A percentile compares a stretch with the other conserved stretches of the same genome.
Conservation (phyloP, 2,329 filamentous ascomycete species). For the Clathrospora elynae region DNA sequence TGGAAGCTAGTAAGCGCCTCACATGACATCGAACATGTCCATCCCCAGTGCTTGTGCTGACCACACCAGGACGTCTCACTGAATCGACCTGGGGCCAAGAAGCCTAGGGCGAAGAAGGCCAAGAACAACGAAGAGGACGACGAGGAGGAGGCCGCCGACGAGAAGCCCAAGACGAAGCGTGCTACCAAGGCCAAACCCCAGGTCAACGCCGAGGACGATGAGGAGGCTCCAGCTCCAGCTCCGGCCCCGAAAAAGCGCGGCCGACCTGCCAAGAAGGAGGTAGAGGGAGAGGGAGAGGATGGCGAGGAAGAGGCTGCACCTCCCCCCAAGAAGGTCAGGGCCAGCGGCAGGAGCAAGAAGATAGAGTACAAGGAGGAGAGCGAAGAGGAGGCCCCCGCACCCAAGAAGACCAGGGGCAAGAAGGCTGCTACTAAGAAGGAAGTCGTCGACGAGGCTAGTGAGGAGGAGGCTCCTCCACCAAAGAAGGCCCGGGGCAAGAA, state of each 20-base stretch:
- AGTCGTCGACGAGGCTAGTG: constrained; percentile 11
- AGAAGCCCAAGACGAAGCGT: constrained; percentile 52
- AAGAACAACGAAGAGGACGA: constrained; percentile 33
- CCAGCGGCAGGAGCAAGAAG: constrained; percentile 18
- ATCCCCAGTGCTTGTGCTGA: constrained; percentile 43
- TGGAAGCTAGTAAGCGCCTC: constrained; percentile 77
- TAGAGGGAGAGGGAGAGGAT: constrained; percentile 24
- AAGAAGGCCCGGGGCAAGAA: constrained; percentile 45
- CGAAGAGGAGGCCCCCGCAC: constrained; percentile 36
- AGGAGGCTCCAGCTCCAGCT: constrained; percentile 30
- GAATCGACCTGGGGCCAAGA: constrained; percentile 70
- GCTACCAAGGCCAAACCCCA: constrained; percentile 35
- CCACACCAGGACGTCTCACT: constrained; percentile 69
- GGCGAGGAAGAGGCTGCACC: constrained; percentile 31
- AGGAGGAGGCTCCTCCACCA: constrained; percentile 20
- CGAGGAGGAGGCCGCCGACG: constrained; percentile 30
- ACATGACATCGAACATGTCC: background rate
- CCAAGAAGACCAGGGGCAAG: constrained; percentile 36
- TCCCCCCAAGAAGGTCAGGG: constrained; percentile 25
- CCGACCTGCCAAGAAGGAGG: constrained; percentile 26
- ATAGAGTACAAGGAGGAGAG: constrained; percentile 15
- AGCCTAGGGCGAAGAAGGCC: constrained; percentile 37
- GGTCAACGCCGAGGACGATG: constrained; percentile 28
- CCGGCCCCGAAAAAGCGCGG: constrained; percentile 42
- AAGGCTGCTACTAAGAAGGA: constrained; percentile 12